Conservation (phyloP, 768 basidiomycete genomes). For the Nevesoporus exiguus region DNA sequence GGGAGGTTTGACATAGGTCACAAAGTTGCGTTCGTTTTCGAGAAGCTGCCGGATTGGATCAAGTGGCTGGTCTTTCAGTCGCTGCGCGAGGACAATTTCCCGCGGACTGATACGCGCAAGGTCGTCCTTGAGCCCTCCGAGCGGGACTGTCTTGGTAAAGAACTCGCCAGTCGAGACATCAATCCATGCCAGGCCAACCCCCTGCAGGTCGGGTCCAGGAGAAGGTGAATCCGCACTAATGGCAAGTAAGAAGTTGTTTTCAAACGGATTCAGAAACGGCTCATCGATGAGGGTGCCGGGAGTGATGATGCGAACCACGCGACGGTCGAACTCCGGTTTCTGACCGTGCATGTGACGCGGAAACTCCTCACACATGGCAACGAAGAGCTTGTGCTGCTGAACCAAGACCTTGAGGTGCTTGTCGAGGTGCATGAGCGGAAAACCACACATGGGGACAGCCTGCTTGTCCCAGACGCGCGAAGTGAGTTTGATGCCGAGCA, state of each 20-base stretch:
- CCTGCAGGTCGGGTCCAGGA: conserved; percentile 1
- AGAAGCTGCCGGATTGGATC: conserved; percentile 50
- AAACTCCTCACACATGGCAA: conserved; percentile 94
- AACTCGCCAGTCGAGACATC: conserved; percentile 95
- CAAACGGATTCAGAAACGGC: conserved; percentile 76
- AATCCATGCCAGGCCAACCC: conserved; percentile 84
- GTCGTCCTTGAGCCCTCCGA: conserved; percentile 69
- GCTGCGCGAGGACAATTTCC: conserved; percentile 69
- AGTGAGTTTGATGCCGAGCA: conserved; percentile 83
- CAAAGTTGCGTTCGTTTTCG: conserved; percentile 50
- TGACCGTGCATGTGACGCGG: conserved; percentile 46
- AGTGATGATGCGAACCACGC: conserved; percentile 83
- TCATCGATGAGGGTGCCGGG: conserved; percentile 95
- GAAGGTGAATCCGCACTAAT: conserved; percentile 35
- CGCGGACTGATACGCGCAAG: conserved; percentile 76
- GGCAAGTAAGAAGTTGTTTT: conserved; percentile 88
- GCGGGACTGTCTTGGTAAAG: conserved; percentile 61
- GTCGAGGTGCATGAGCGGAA: conserved; percentile 81
- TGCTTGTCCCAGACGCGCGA: conserved; percentile 69
- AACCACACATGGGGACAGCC: conserved; percentile 83
- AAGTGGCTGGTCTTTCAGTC: conserved; percentile 32
- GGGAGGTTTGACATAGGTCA: conserved; percentile 43
- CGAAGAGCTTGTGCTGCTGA: conserved; percentile 77
- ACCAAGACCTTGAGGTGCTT: conserved; percentile 85
- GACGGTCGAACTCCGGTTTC: conserved; percentile 67